Percentiles rank a stretch among this genome's conserved stretches.
Evolutionary conservation across 441 rosid genomes (phyloP).

Genomic region (Pelargonium cotyledonis): DNA sequence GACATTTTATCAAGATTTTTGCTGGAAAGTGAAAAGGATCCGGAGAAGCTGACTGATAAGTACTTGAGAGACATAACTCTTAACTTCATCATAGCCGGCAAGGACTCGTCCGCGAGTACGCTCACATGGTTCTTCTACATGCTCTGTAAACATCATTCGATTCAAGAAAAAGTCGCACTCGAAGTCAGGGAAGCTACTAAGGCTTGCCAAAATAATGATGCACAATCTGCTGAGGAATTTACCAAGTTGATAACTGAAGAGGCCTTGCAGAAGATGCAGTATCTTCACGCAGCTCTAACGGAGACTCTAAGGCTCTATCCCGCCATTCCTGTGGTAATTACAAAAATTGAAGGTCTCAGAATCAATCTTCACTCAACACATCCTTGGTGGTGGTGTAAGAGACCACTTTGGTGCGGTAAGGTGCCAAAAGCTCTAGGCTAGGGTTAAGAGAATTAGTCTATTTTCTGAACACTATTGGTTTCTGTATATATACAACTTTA

Average conservation of each 20-base stretch:
- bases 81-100: constrained; percentile 34
- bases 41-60: constrained; percentile 29
- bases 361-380: too few relatives aligned
- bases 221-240: constrained; percentile 22
- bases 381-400: too few relatives aligned
- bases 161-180: constrained; percentile 33
- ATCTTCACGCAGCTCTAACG: too few relatives aligned
- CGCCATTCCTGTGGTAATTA: too few relatives aligned
- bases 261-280: too few relatives aligned
- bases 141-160: constrained; percentile 31
- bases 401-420: too few relatives aligned
- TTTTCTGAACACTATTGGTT: too few relatives aligned
- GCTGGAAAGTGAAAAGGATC: constrained; percentile 34
- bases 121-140: constrained; percentile 40
- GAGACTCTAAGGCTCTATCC: too few relatives aligned
- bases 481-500: too few relatives aligned
- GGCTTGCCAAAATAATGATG: not conserved
- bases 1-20: constrained; percentile 36
- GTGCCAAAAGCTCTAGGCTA: too few relatives aligned
- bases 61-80: constrained; percentile 41
- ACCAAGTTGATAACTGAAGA: constrained; percentile 24
- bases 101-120: constrained; percentile 30
- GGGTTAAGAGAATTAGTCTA: too few relatives aligned
- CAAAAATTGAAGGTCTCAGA: too few relatives aligned
- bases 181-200: constrained; percentile 25